Evolutionary conservation across 192 early-diverging fungal genomes (phyloP).

Genomic region (Rhizophagus sp.): DNA sequence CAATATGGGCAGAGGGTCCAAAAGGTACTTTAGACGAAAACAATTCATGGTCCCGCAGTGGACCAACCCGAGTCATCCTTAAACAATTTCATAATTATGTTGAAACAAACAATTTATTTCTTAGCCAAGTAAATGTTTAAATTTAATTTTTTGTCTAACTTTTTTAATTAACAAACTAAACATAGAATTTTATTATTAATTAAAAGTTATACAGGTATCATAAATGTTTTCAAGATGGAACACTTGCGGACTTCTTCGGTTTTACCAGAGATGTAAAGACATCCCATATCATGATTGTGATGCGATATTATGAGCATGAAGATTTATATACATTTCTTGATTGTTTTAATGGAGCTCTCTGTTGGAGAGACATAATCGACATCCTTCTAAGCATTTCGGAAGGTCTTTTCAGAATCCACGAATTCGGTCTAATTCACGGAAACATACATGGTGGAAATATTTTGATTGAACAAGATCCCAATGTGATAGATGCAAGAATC

Average conservation of each 20-base stretch:
- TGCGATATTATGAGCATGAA: neutral
- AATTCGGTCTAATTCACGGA: neutral
- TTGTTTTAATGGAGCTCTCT: neutral
- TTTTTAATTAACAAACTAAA: too few species aligned
- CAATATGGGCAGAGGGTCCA: neutral
- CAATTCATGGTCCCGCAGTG: neutral
- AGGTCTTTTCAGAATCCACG: neutral
- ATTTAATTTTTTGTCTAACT: too few species aligned
- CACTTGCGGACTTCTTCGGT: neutral
- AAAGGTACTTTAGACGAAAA: neutral
- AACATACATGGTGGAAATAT: slow-evolving; percentile 23
- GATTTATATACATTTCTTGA: neutral
- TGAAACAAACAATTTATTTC: neutral
- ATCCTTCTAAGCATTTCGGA: neutral
- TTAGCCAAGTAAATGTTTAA: neutral
- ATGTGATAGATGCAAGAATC: neutral
- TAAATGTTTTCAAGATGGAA: neutral
- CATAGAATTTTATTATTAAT: neutral
- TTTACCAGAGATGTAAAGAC: neutral
- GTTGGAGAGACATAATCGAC: neutral
- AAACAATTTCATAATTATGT: neutral
- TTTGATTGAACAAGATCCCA: neutral
- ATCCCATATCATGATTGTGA: neutral
- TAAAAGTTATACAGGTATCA: neutral
- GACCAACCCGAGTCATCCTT: neutral